Evolutionary conservation across 371 early-diverging fungal genomes (phyloP).

Genomic region (Caulochytrium protostelioides): DNA sequence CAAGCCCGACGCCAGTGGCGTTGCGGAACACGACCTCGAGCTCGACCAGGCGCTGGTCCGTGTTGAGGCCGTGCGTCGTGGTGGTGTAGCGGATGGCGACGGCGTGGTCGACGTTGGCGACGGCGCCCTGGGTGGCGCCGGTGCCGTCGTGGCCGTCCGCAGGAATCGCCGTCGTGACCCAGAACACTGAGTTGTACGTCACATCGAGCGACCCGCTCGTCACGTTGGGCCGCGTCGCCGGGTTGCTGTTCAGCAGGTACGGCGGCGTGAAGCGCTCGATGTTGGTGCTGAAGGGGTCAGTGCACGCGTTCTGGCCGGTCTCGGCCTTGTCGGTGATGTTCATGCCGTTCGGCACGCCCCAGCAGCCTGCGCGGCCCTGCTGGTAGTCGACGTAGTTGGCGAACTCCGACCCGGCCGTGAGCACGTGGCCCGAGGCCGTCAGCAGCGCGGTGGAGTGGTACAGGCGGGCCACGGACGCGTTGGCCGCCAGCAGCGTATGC

Average conservation of each 20-base stretch:
- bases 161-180: no score
- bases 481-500: neutral
- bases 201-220: no score
- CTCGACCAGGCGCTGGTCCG: constrained; percentile 18
- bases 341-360: neutral
- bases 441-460: constrained; percentile 15
- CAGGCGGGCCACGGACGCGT: constrained; percentile 6
- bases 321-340: neutral
- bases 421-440: constrained; percentile 6
- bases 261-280: constrained; percentile 16
- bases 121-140: no score
- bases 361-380: neutral
- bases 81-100: constrained; percentile 13
- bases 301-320: constrained; percentile 1
- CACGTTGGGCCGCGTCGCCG: no score
- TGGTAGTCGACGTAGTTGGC: constrained; percentile 9
- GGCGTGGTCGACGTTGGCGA: constrained; percentile 4
- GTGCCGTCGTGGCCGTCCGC: constrained; percentile 5
- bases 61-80: constrained; percentile 17
- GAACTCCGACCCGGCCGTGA: constrained; percentile 12
- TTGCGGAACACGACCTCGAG: constrained; percentile 6
- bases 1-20: neutral
- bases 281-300: constrained; percentile 7
- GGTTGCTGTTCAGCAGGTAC: constrained; percentile 7
- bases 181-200: no score